Percentiles rank a stretch among this genome's conserved stretches.
Evolutionary conservation across 1,284 basidiomycete genomes (phyloP).

Genomic region (Mycena citricolor): DNA sequence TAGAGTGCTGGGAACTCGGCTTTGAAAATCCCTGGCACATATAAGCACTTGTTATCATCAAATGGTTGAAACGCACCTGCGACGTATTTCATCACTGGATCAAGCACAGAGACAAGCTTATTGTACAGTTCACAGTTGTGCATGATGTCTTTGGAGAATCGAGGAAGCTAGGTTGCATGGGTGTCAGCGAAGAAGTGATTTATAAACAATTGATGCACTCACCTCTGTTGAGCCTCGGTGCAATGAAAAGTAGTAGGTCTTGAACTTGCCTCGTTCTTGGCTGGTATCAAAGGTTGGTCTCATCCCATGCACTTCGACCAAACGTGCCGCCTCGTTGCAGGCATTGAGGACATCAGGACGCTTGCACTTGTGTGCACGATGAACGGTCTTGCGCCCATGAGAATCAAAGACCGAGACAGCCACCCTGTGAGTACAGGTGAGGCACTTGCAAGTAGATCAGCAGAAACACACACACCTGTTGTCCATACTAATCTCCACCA

Average conservation of each 20-base stretch:
- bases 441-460: too few species aligned
- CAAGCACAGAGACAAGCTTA: background rate
- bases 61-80: too few species aligned
- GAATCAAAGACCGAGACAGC: background rate
- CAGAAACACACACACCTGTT: too few species aligned
- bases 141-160: background rate
- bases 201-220: background rate
- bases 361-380: background rate
- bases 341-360: background rate
- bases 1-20: constrained; percentile 1
- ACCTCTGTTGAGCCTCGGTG: constrained; percentile 3
- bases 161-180: background rate
- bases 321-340: background rate
- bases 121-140: background rate
- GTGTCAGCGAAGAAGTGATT: background rate
- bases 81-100: background rate
- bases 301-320: background rate
- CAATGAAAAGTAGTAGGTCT: constrained; percentile 1
- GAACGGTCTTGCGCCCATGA: background rate
- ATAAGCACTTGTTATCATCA: background rate
- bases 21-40: background rate
- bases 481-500: too few species aligned
- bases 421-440: too few species aligned
- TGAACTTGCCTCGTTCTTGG: constrained; percentile 1
- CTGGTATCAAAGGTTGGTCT: background rate